Evolutionary conservation across 108 stramenopile species (phyloP).

Genomic region (Thalassiosira profunda): DNA sequence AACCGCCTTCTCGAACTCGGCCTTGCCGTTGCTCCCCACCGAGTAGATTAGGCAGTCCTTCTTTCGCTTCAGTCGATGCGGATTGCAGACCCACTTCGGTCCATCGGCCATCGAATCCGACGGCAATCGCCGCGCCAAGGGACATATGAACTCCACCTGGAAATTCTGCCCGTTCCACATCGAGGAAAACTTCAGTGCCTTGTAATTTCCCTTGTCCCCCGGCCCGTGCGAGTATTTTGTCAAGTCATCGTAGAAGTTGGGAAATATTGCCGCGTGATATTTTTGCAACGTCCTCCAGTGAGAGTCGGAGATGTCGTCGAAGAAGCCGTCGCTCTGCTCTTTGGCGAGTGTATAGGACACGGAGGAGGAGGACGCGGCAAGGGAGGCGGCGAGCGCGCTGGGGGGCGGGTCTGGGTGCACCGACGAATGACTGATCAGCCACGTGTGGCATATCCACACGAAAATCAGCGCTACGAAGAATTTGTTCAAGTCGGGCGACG

Average conservation of each 20-base stretch:
- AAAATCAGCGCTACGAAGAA: too few relatives aligned
- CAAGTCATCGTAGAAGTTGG: slow-evolving; percentile 23
- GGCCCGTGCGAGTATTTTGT: slow-evolving; percentile 24
- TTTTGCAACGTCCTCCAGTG: slow-evolving; percentile 33
- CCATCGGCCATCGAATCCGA: slow-evolving; percentile 48
- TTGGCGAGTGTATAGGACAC: slow-evolving; percentile 23
- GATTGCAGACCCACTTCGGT: slow-evolving; percentile 61
- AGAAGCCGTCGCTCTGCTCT: slow-evolving; percentile 30
- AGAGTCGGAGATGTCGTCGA: slow-evolving; percentile 28
- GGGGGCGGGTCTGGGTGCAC: too few relatives aligned
- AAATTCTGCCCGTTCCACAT: slow-evolving; percentile 58
- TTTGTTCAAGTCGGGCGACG: too few relatives aligned
- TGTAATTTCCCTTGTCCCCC: slow-evolving; percentile 16
- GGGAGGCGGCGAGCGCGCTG: too few relatives aligned
- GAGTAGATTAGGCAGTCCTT: slow-evolving; percentile 61
- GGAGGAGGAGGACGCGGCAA: background rate
- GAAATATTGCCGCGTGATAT: slow-evolving; percentile 19
- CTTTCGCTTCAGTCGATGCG: slow-evolving; percentile 38
- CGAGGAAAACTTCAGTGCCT: background rate
- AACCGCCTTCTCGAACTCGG: slow-evolving; percentile 54
- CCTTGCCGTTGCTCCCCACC: slow-evolving; percentile 60
- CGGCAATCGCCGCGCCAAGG: slow-evolving; percentile 40
- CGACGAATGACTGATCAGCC: too few relatives aligned
- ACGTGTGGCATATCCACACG: too few relatives aligned
- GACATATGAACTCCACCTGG: slow-evolving; percentile 60